Evolutionary conservation across 2,329 filamentous ascomycete species (phyloP), one percentile per base, ranked within the genome.

Genomic region (Dendrostoma leiphaemia): DNA sequence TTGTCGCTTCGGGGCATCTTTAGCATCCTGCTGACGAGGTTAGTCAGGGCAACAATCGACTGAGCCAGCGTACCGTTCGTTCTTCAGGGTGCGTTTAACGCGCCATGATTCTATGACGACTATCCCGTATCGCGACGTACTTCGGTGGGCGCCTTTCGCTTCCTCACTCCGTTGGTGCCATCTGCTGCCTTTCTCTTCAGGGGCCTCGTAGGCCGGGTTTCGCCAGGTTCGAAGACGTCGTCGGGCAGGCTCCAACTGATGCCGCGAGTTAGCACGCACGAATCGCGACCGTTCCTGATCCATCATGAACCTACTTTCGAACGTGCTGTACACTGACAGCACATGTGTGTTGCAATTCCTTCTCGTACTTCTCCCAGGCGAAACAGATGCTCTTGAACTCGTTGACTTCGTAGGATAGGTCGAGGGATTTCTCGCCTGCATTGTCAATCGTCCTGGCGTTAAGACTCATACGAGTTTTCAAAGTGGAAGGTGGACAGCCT

Each of bases 311-410:
- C 74, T 79, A 96, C 92, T 88, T 95, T 71, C 90, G 87, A 47
- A 91, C 86, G 66, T 96, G 88, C 57, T 91, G 87, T 49, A 97
- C 85, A 51, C 86, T 85, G 48, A 99, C 75, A 38, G 86, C 90
- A 66, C 60, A 63, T 48, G 31, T 48, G 23, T 59, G 46, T 15
- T 53, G 46, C 26, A 90, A 73, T n/a, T 89, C 83, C 12, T 81
- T 74, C 60, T 93, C 79, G 69, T 89, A 96, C 54, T 87, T 85
- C 43, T 87, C 78, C 84, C 90, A 94, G 35, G 79, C 79, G 34
- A 78, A 86, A 70, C 92, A 95, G 49, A 88, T 81, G n/a, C 82
- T 79, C 74, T 91, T 96, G 77, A 97, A 99, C 52, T 91, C 85
- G 51, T 88, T 82, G 26, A 96, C 91, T 63, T 94, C 88, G 63